Evolutionary conservation across 805 yeast genomes (phyloP).

Genomic region (Candida boleticola): DNA sequence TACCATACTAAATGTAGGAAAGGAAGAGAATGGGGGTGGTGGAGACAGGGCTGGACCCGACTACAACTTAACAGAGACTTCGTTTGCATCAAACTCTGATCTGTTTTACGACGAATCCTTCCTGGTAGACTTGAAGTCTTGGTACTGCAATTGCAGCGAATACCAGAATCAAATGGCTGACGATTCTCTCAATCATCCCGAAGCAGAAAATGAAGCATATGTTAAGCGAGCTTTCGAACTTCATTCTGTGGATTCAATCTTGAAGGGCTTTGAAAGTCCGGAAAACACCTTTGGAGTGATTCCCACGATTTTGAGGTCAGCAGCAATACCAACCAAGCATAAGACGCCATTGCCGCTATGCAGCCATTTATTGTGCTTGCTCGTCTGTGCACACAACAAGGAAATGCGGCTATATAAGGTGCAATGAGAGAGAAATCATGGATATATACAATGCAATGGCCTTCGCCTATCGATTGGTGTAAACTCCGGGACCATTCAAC

Average conservation of each 20-base stretch:
- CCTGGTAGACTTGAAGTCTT: conserved; percentile 20
- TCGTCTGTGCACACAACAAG: conserved; percentile 6
- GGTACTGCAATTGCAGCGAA: conserved; percentile 33
- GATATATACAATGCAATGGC: too few relatives aligned
- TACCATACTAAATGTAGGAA: too few relatives aligned
- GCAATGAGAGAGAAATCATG: neutral
- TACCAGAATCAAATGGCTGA: conserved; percentile 12
- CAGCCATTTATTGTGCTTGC: conserved; percentile 11
- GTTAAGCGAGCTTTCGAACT: neutral
- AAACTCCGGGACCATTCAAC: too few relatives aligned
- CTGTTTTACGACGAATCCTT: neutral
- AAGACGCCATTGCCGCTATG: conserved; percentile 11
- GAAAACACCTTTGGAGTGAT: neutral
- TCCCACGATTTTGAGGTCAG: neutral
- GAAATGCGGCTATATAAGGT: neutral
- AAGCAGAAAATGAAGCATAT: neutral
- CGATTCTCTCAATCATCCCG: neutral
- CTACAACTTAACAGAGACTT: too few relatives aligned
- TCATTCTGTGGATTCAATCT: neutral
- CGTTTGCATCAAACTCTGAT: too few relatives aligned
- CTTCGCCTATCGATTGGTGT: too few relatives aligned
- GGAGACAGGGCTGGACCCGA: too few relatives aligned
- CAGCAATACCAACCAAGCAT: conserved; percentile 1
- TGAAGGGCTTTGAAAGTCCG: neutral
- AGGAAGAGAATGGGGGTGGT: too few relatives aligned